Base-by-base conservation (phyloP, 495 filamentous ascomycete genomes). In the Penicillium cosmopolitanum region DNA sequence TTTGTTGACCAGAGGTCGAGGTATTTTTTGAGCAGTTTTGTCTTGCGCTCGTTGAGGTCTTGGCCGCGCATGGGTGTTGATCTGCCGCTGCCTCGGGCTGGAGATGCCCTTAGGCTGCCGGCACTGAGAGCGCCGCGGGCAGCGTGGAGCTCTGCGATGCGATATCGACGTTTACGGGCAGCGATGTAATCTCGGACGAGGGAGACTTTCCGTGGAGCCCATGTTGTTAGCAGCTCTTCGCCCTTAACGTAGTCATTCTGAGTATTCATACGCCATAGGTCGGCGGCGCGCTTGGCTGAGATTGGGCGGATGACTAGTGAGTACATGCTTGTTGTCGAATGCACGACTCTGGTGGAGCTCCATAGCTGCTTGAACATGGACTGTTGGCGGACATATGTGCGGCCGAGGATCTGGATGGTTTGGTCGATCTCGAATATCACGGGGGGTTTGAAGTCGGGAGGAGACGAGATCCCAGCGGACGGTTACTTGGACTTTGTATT, bases 191-290 rank as follows among this genome's bases (percentile, higher is more conserved):
- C 95, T 21, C 82, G 83, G 21, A 98, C 86, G 5, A 98, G 82
- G 15, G 90, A 94, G 8, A 96, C 88, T 53, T 94, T 92, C 25
- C 96, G 84, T 10, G 95, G 95, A 31, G 87, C 85, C 95, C 95
- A 98, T 21, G 85, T 83, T 5, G 75, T 84, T 13, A 98, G 80
- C 18, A 85, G 80, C 70, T 98, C 95, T 73, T 98, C 94, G 33
- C 95, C 95, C 70, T 96, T 96, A 62, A 98, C 89, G 65, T 96
- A 97, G 67, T 94, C 90, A 61, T 94, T 87, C 50, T 91, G 87
- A 3, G 92, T 97, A 71, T 93, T 94, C 92, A 98, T 96, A 51
- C 95, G 84, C 95, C 95, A 98, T 4, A 98, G 80, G 66, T 98
- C 95, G 8, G 90, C 90, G 0, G 90, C 95, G 28, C 91, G 85